Conservation (phyloP, 495 filamentous ascomycete species). For the Daldinia caldariorum region DNA sequence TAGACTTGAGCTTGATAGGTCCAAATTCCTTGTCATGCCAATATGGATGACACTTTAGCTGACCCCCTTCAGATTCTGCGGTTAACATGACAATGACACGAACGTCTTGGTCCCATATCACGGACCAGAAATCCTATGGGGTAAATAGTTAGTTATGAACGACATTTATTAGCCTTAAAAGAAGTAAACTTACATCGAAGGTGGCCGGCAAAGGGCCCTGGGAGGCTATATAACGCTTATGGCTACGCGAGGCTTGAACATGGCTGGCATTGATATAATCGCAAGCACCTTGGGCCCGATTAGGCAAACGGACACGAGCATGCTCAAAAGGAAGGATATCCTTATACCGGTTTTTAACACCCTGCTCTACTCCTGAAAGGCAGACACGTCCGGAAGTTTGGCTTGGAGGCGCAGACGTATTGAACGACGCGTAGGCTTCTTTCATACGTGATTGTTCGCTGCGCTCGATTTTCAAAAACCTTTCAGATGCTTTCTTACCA, state of each 20-base stretch:
- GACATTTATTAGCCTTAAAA: not conserved
- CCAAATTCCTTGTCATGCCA: constrained; percentile 88
- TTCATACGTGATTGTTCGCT: constrained; percentile 91
- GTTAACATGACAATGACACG: constrained; percentile 95
- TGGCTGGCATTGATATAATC: constrained; percentile 98
- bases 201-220: constrained; percentile 94
- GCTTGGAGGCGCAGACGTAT: constrained; percentile 48
- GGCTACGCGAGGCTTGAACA: constrained; percentile 76
- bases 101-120: constrained; percentile 96
- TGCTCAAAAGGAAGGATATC: constrained; percentile 98
- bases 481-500: constrained; percentile 82
- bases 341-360: constrained; percentile 94
- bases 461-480: constrained; percentile 84
- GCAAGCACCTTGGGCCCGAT: constrained; percentile 74
- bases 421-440: constrained; percentile 76
- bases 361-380: constrained; percentile 93
- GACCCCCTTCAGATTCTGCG: constrained; percentile 93
- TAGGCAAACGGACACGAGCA: constrained; percentile 81
- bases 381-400: constrained; percentile 48
- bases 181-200: constrained; percentile 74
- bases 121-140: constrained; percentile 94
- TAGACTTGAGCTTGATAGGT: constrained; percentile 74
- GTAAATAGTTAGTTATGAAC: constrained; percentile 51
- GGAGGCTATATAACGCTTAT: constrained; percentile 93
- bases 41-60: constrained; percentile 93